Evolutionary conservation across 805 yeast species (phyloP), one percentile per base, ranked within the genome.

Genomic region (Ogataea philodendri): DNA sequence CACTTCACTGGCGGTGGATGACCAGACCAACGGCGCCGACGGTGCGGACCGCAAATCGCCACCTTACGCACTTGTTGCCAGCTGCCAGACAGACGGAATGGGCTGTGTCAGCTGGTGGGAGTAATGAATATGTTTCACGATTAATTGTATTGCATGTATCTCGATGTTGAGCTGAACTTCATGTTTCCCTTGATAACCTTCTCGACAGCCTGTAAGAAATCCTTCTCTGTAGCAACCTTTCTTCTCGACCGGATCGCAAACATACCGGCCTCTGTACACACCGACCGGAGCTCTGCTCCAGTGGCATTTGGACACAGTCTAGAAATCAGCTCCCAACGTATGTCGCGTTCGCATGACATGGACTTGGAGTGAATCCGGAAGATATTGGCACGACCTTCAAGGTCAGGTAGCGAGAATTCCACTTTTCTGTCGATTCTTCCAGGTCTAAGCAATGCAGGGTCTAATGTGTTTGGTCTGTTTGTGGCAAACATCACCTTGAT

Each of bases 401-500:
- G 69, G 59, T 93, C 98, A 3, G 99, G 98, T 52, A 93, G 68
- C 6, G 95, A 83, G 59, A 93, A 93, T 65, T 93, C 99, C 22
- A 93, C 98, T 65, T 90, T 93, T 65, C 99, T 84, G 67, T 93
- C 99, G 53, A 93, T 90, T 74, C 99, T 83, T 30, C 99, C 99
- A 3, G 99, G 98, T 68, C 99, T 83, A 55, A 93, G 70, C 59
- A 93, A 70, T 1, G 99, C 99, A 18, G 98, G 98, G 59, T 93
- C 99, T 59, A 93, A 74, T 0, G 97, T 93, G 64, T 93, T 90
- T 44, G 97, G 98, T 67, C 98, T 78, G 65, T 93, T 93, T 10
- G 99, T 93, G 26, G 99, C 99, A 67, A 93, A 93, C 97, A 93
- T 93, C 38, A 93, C 99, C 70, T 93, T 93, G 62, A 93, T 93